Conservation (phyloP, 2,329 filamentous ascomycete species). For the Cercospora sp. region DNA sequence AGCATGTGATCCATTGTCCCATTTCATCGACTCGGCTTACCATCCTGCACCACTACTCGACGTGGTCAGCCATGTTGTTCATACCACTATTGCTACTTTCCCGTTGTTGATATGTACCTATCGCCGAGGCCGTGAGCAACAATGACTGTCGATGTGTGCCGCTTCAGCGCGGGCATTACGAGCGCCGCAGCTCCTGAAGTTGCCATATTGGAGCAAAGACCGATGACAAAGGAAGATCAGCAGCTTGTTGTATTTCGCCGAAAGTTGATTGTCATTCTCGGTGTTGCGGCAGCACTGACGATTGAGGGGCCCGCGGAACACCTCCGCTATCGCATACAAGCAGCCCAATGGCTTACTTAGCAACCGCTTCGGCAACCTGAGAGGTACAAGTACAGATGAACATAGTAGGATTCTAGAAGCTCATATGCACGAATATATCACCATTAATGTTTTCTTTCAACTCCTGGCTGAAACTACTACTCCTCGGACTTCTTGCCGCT, state of each 20-base stretch:
- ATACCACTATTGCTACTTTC: constrained; percentile 5
- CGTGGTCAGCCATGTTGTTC: constrained; percentile 17
- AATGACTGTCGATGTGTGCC: constrained; percentile 92
- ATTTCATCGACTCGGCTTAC: constrained; percentile 47
- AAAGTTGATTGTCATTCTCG: not conserved
- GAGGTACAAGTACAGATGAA: not conserved
- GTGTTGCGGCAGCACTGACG: constrained; percentile 1
- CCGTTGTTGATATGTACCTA: constrained; percentile 43
- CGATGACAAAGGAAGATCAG: not conserved
- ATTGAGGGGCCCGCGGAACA: not conserved
- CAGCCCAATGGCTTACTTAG: not conserved
- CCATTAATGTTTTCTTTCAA: constrained; percentile 14
- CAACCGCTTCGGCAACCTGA: not conserved
- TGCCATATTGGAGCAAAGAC: not conserved
- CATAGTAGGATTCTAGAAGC: not conserved
- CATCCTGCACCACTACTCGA: constrained; percentile 64
- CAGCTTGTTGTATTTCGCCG: not conserved
- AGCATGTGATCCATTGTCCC: not conserved
- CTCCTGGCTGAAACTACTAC: constrained; percentile 23
- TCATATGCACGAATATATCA: not conserved
- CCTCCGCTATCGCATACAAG: not conserved
- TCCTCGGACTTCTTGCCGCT: constrained; percentile 23
- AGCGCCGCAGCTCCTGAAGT: constrained; percentile 56
- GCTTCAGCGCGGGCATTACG: constrained; percentile 74
- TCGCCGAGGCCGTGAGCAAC: constrained; percentile 92